Base-by-base conservation (phyloP, 1,284 basidiomycete species). In the Austroboletus rostrupii region DNA sequence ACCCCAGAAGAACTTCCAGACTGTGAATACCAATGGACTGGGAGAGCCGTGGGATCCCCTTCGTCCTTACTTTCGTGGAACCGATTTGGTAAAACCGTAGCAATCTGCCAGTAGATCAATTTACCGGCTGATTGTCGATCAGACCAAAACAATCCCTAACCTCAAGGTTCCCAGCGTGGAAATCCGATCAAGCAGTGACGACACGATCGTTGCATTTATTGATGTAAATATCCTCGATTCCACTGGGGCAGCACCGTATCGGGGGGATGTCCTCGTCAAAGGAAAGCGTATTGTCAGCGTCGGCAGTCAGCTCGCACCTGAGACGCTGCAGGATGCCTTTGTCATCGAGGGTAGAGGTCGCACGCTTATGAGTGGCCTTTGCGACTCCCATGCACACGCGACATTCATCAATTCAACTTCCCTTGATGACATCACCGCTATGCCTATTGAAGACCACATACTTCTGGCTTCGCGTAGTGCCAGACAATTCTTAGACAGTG, bases 201-300 rank as follows among this genome's bases (percentile, higher is more conserved):
- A 63, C 35, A 51, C 55, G 5, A 19, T 54, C n/a, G 44, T 59
- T 21, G 64, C 62, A 0, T 66, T 65, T 31, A 48, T 66, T 10
- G 62, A 68, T 19, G 66, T 68, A 13, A 58, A 61, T 29, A 67
- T 68, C 32, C 44, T 68, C n/a, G 66, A 70, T 47, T 69, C 62
- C 23, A 70, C 64, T 12, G 64, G 67, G 0, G 43, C 46, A n/a
- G 49, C 49, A 16, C 59, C 66, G 3, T 67, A 68, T 47, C 53
- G 47, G 37, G 64, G 66, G 0, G 66, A 68, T 38, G 67, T 68
- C 4, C 64, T 70, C 21, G 47, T 68, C 42, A 58, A 55, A 46
- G 68, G 67, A 19, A 58, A 59, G 32, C 64, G 57, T 5, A 70
- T 68, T 35, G 16, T 62, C 44, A 53, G 54, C 33, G 62, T 65